These are phyloP conservation scores for Solanum ossicruentum DNA, from an alignment of 257 asterid species.

Conservation along the genomic window DNA sequence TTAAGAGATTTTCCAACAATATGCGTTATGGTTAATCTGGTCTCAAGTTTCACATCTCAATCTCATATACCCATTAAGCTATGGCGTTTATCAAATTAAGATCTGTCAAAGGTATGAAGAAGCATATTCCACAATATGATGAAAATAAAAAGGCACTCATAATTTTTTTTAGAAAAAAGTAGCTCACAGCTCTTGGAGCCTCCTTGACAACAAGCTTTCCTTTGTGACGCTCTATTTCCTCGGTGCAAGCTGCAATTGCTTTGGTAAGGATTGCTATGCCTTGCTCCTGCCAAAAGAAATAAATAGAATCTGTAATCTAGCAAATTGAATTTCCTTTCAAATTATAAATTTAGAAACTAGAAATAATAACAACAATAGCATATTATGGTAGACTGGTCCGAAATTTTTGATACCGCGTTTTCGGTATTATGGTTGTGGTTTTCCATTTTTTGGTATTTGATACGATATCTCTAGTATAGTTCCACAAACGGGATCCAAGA, in stretches of 20 bases:
- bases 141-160: not conserved
- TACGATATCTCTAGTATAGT: not conserved
- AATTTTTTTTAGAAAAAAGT: not conserved
- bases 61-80: not conserved
- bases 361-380: not conserved
- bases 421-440: not conserved
- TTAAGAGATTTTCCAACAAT: not conserved
- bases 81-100: not conserved
- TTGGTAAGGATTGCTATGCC: slow-evolving; percentile 63
- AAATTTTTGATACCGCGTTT: not conserved
- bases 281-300: slow-evolving; percentile 60
- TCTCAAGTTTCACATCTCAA: not conserved
- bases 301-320: not conserved
- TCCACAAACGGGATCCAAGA: not conserved
- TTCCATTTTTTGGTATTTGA: not conserved
- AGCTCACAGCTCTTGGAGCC: slow-evolving; percentile 84
- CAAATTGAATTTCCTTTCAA: not conserved
- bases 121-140: not conserved
- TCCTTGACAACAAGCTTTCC: slow-evolving; percentile 91
- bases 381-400: not conserved
- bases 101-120: not conserved
- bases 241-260: slow-evolving; percentile 84
- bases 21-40: not conserved
- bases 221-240: slow-evolving; percentile 62
- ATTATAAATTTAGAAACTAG: not conserved